Base-by-base conservation (phyloP, 305 asterid genomes). In the Fraxinus xanthoxyloides region DNA sequence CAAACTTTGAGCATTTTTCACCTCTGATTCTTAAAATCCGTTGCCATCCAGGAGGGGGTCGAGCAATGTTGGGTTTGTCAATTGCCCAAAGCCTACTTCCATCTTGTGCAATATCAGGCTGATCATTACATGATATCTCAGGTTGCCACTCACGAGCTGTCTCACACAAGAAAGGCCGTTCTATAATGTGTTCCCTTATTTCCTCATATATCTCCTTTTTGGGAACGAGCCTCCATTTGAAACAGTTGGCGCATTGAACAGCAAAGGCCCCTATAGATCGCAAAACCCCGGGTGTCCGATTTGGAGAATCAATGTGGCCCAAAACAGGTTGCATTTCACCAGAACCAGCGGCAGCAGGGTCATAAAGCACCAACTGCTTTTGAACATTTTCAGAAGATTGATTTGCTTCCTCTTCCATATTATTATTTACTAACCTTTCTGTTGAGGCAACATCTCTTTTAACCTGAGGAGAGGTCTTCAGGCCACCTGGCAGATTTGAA, bases 11-110 rank as follows among this genome's bases (percentile, higher is more conserved):
- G 93, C 97, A 83, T 81, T 98, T 97, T 90, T 90, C 97, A 61
- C 89, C 90, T 86, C 97, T 92, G 83, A 95, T 87, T 82, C 91
- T 89, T 77, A 94, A 85, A 83, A 92, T 90, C 32, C 97, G 87
- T 82, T 95, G 88, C 95, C 98, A 95, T 23, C 98, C 97, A 30
- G 89, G 86, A 76, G 98, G 99, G 7, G 98, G 95, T 75, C 82
- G 92, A 81, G 96, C 84, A 80, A 95, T 94, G 82, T 83, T 91
- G 30, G 97, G 97, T 73, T 88, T 91, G 84, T 94, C 98, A 73
- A 95, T 95, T 7, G 98, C 98, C 99, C 99, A 95, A 81, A 91
- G 91, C 90, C 97, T 88, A 76, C 92, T 90, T 36, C 92, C 93
- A 87, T 94, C 98, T 87, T 92, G 96, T 15, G 67, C 83, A 36